Conservation (phyloP, 129 eudicot genomes). For the Pulicaria dysenterica region DNA sequence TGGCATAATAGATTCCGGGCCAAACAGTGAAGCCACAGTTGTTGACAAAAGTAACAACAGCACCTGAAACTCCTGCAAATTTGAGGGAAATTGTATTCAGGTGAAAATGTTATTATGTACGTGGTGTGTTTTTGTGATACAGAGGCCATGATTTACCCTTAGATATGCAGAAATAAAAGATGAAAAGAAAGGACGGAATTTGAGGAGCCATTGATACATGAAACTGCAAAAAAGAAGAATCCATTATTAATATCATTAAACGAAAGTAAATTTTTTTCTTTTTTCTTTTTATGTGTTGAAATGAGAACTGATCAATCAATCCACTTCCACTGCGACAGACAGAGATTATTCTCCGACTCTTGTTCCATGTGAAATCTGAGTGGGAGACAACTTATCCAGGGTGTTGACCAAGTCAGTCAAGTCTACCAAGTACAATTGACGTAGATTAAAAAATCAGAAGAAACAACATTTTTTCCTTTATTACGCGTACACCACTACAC, state of each 20-base stretch:
- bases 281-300: no score
- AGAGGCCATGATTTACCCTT: conserved; percentile 6
- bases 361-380: background rate
- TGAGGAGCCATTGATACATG: conserved; percentile 20
- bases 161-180: conserved; percentile 15
- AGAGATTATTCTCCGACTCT: background rate
- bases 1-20: conserved; percentile 25
- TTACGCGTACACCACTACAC: no score
- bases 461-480: no score
- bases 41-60: conserved; percentile 12
- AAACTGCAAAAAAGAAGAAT: conserved; percentile 10
- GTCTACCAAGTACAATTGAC: no score
- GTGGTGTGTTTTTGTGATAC: background rate
- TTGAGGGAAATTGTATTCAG: conserved; percentile 3
- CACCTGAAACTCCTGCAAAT: conserved; percentile 32
- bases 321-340: background rate
- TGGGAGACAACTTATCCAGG: conserved; percentile 14
- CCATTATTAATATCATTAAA: background rate
- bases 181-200: background rate
- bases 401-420: background rate
- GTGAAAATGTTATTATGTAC: background rate
- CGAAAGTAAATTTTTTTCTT: background rate
- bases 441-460: no score
- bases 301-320: background rate
- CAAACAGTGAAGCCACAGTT: conserved; percentile 25